A percentile compares a stretch with the other conserved stretches of the same genome.
Evolutionary conservation across 2,329 filamentous ascomycete genomes (phyloP).

Genomic region (Talaromyces sp.): DNA sequence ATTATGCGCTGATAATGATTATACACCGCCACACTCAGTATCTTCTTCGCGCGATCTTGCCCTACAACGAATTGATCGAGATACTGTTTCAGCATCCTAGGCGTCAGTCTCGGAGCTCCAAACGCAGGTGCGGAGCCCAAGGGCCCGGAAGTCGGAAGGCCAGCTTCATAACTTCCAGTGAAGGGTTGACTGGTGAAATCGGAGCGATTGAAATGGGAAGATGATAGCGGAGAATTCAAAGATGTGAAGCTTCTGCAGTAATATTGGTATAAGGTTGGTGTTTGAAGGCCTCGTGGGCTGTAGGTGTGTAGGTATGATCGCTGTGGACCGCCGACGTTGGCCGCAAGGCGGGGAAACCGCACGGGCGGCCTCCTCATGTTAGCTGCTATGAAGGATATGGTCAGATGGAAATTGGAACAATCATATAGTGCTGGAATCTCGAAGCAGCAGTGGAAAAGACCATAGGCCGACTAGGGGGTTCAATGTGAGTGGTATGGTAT

Average conservation of each 20-base stretch:
- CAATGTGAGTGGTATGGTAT: background rate
- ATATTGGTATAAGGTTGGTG: slow-evolving; percentile 18
- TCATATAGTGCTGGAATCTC: background rate
- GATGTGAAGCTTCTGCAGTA: slow-evolving; percentile 14
- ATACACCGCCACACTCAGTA: slow-evolving; percentile 87
- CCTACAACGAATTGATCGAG: slow-evolving; percentile 96
- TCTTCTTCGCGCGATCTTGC: slow-evolving; percentile 88
- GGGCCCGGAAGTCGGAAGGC: slow-evolving; percentile 62
- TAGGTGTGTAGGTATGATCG: background rate
- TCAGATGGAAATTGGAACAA: background rate
- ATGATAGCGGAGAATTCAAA: slow-evolving; percentile 32
- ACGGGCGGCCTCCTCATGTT: slow-evolving; percentile 36
- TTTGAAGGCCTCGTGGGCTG: slow-evolving; percentile 27
- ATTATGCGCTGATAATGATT: slow-evolving; percentile 93
- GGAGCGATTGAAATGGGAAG: slow-evolving; percentile 57
- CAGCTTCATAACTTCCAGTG: slow-evolving; percentile 63
- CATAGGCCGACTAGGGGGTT: background rate
- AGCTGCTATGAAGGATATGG: slow-evolving; percentile 1
- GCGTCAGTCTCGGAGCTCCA: slow-evolving; percentile 60
- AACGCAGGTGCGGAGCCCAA: slow-evolving; percentile 58
- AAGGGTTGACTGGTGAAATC: slow-evolving; percentile 65
- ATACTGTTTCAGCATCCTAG: slow-evolving; percentile 74
- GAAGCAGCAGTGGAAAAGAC: background rate
- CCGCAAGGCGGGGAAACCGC: slow-evolving; percentile 28
- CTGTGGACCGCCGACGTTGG: slow-evolving; percentile 25